phyloP scores from a whole-genome alignment of 2,329 filamentous ascomycete species.

The Penicillium hesseltinei region DNA sequence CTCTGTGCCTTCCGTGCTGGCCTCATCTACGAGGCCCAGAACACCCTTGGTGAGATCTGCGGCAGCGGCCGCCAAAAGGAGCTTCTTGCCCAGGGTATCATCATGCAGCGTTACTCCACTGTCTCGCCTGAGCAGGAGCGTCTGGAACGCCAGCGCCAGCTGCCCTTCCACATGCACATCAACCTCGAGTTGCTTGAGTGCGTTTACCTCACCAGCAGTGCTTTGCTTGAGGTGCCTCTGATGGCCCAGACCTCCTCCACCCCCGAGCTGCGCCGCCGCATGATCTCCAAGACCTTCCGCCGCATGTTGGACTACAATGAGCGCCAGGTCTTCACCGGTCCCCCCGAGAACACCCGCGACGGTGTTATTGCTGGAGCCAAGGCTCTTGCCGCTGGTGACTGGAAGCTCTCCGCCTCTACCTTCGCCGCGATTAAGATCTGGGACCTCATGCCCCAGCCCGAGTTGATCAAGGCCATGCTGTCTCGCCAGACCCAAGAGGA shows the following conservation, averaged over 20 bases:
- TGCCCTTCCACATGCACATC: slow-evolving; percentile 99
- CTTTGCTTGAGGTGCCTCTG: slow-evolving; percentile 97
- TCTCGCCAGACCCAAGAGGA: slow-evolving; percentile 98
- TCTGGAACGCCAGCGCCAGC: slow-evolving; percentile 91
- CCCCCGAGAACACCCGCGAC: slow-evolving; percentile 97
- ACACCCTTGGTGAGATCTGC: slow-evolving; percentile 95
- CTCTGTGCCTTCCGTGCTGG: slow-evolving; percentile 97
- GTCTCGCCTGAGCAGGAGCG: slow-evolving; percentile 97
- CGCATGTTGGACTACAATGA: slow-evolving; percentile 99
- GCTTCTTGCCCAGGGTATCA: slow-evolving; percentile 93
- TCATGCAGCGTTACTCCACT: slow-evolving; percentile 95
- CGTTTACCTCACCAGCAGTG: slow-evolving; percentile 97
- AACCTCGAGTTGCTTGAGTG: slow-evolving; percentile 98
- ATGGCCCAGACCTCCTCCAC: slow-evolving; percentile 95
- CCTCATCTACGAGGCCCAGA: slow-evolving; percentile 95
- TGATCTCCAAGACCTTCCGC: slow-evolving; percentile 99
- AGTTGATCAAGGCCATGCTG: slow-evolving; percentile 95
- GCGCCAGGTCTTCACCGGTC: slow-evolving; percentile 97
- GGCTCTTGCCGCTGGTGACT: slow-evolving; percentile 92
- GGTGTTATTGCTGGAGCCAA: slow-evolving; percentile 99
- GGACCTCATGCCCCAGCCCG: slow-evolving; percentile 91
- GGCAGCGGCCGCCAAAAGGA: slow-evolving; percentile 98
- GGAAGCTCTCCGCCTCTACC: slow-evolving; percentile 93
- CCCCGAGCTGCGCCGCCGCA: slow-evolving; percentile 92
- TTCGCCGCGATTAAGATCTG: slow-evolving; percentile 99